Base-by-base conservation (phyloP, 805 yeast species). In the Maudiozyma turicensis region DNA sequence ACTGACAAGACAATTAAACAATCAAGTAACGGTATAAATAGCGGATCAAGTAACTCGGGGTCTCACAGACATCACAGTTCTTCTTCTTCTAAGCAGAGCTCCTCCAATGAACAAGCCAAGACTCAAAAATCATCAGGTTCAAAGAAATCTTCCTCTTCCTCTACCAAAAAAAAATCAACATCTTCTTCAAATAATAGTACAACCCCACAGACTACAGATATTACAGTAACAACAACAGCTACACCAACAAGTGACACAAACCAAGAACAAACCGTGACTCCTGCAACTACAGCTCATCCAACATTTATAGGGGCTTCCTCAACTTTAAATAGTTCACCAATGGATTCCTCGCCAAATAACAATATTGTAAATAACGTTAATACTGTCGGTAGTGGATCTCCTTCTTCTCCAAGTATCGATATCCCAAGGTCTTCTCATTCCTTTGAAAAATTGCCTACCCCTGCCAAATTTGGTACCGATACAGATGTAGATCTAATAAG, bases 401-500 rank as follows among this genome's bases (percentile, higher is more conserved):
- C 48, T 11, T 32, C 44, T 20, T 43, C 48, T 11, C 48, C 45
- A 32, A 43, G 61, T 39, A 60, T 64, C 38, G 69, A 63, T 40
- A 65, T 64, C 26, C 70, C 69, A 37, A 59, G 65, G 43, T 67
- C 75, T 8, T 71, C 80, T 37, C 78, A 73, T 57, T 77, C 78
- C 33, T 74, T 75, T 60, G 86, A 74, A 60, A 72, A 77, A 58
- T 67, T 80, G 49, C 77, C 80, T 7, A 72, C 83, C 3, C 84
- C 84, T 35, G 73, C 82, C 31, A 80, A 79, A 60, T 86, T 84
- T 56, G 58, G 54, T 33, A 56, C 65, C 6, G 81, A 72, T 41
- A 73, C 77, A 52, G 87, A 86, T 56, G 75, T 90, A 50, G 98
- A 90, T 60, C 75, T 90, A 57, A 84, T 90, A 47, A 76, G 81